These are phyloP conservation scores for Coniferiporia weirii DNA, from an alignment of 1,284 basidiomycete genomes.

Conservation along the genomic window DNA sequence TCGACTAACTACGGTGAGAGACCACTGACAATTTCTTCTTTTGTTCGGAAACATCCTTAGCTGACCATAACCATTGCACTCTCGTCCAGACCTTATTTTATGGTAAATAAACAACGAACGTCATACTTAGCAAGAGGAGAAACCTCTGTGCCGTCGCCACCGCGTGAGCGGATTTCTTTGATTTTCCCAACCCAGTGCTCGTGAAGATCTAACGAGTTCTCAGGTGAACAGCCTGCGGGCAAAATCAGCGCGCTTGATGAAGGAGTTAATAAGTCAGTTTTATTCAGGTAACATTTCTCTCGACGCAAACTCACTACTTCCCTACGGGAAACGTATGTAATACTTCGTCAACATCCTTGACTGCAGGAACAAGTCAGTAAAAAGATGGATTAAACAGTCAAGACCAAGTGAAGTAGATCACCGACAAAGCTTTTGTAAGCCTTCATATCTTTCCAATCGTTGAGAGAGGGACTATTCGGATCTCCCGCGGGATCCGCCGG, in stretches of 20 bases:
- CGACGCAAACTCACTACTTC: background rate
- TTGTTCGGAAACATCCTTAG: conserved; percentile 5
- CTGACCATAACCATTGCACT: conserved; percentile 13
- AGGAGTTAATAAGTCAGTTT: background rate
- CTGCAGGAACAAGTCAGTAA: background rate
- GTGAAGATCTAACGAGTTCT: background rate
- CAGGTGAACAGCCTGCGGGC: conserved; percentile 2
- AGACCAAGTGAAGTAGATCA: background rate
- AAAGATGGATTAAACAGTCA: background rate
- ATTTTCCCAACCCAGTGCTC: conserved; percentile 19
- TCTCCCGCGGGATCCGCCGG: background rate
- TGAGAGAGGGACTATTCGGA: background rate
- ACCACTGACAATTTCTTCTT: background rate
- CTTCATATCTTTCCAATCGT: conserved; percentile 10
- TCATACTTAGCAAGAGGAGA: background rate
- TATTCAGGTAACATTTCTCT: background rate
- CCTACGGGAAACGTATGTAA: background rate
- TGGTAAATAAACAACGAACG: background rate
- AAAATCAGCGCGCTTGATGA: conserved; percentile 9
- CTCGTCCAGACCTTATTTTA: conserved; percentile 11
- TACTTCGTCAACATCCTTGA: background rate
- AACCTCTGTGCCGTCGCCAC: conserved; percentile 12
- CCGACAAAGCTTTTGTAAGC: conserved; percentile 4
- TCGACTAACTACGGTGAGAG: background rate
- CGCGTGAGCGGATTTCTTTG: conserved; percentile 10